phyloP scores from a whole-genome alignment of 306 rosid species.

The Lagenaria siceraria region DNA sequence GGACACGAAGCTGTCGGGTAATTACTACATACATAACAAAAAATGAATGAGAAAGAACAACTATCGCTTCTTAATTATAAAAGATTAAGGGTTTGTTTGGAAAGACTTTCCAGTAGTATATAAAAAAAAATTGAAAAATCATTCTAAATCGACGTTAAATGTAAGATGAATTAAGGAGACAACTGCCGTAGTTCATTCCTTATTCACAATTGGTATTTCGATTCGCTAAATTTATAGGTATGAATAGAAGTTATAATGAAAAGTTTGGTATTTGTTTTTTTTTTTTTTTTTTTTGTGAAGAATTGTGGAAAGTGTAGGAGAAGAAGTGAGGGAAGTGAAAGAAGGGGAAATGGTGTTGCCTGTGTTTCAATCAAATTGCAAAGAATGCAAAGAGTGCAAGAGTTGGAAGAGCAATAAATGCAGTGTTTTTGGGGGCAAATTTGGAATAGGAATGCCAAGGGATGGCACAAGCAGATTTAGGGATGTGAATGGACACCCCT shows the following conservation, averaged over 20 bases:
- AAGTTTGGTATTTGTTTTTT: background rate
- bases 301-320: slow-evolving; percentile 50
- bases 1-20: slow-evolving; percentile 77
- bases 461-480: slow-evolving; percentile 48
- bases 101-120: too few relatives aligned
- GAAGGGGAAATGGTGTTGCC: slow-evolving; percentile 49
- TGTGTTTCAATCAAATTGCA: slow-evolving; percentile 36
- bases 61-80: too few relatives aligned
- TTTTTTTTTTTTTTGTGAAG: too few relatives aligned
- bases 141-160: too few relatives aligned
- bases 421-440: background rate
- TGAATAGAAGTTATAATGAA: background rate
- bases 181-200: background rate
- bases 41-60: too few relatives aligned
- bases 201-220: background rate
- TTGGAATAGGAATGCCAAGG: slow-evolving; percentile 21
- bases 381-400: slow-evolving; percentile 46
- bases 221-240: background rate
- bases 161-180: background rate
- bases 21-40: background rate
- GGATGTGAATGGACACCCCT: slow-evolving; percentile 30
- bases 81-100: too few relatives aligned
- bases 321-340: slow-evolving; percentile 39
- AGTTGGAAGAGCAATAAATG: slow-evolving; percentile 39
- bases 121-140: too few relatives aligned